Conservation (phyloP, 148 eudicot species). For the Simmondsia chinensis region DNA sequence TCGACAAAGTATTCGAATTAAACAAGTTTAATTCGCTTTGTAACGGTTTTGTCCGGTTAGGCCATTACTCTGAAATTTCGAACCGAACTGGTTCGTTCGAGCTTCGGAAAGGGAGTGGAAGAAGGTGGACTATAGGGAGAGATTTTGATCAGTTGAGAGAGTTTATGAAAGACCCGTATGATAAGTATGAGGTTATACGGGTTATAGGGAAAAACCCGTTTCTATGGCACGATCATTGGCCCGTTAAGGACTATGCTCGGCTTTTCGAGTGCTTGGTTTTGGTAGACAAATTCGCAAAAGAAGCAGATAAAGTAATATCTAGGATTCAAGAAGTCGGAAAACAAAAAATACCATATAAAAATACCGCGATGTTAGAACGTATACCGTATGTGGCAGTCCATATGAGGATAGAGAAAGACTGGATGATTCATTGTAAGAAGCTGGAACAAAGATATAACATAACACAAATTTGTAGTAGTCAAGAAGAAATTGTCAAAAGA, state of each 20-base stretch:
- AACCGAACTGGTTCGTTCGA: conserved; percentile 39
- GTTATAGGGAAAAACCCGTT: conserved; percentile 82
- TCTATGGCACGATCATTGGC: conserved; percentile 99
- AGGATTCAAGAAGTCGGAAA: conserved; percentile 50
- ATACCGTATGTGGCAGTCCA: conserved; percentile 80
- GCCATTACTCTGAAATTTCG: conserved; percentile 41
- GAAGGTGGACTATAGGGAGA: conserved; percentile 76
- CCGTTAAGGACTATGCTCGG: conserved; percentile 72
- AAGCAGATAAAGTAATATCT: conserved; percentile 71
- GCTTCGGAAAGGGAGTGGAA: conserved; percentile 81
- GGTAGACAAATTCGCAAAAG: conserved; percentile 59
- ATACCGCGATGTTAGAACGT: conserved; percentile 1
- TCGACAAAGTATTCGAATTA: conserved; percentile 73
- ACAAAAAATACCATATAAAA: conserved; percentile 14
- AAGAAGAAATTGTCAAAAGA: conserved; percentile 69
- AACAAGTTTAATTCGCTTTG: conserved; percentile 63
- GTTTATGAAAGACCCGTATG: conserved; percentile 35
- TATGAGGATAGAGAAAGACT: conserved; percentile 93
- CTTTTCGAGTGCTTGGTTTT: conserved; percentile 76
- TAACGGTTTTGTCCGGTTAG: conserved; percentile 67
- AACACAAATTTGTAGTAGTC: conserved; percentile 75
- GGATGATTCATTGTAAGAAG: conserved; percentile 98
- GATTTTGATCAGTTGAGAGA: conserved; percentile 70
- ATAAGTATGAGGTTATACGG: conserved; percentile 43
- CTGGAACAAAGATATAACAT: conserved; percentile 55